phyloP scores from a whole-genome alignment of 1,284 basidiomycete species.

The Malassezia furfur region DNA sequence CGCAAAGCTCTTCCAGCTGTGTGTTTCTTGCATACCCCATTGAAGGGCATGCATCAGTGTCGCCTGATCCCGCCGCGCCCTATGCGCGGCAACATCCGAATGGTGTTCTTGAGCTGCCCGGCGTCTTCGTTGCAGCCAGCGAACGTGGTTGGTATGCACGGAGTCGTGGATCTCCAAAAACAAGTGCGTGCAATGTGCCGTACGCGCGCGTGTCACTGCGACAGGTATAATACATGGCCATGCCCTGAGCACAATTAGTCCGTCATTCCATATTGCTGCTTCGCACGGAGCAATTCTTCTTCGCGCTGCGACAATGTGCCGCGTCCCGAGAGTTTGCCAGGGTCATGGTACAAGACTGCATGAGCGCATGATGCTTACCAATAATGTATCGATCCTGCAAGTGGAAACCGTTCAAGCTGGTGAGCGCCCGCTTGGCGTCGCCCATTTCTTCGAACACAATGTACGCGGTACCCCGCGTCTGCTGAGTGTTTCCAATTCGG shows the following conservation, averaged over 20 bases:
- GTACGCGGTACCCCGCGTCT: slow-evolving; percentile 91
- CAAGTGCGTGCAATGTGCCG: slow-evolving; percentile 7
- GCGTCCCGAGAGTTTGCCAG: slow-evolving; percentile 76
- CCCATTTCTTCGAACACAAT: slow-evolving; percentile 55
- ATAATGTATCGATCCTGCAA: slow-evolving; percentile 89
- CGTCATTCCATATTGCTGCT: slow-evolving; percentile 59
- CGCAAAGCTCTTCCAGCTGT: background rate
- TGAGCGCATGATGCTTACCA: slow-evolving; percentile 22
- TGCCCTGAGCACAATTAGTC: slow-evolving; percentile 21
- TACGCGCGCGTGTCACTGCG: slow-evolving; percentile 4
- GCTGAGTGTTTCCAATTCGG: slow-evolving; percentile 76
- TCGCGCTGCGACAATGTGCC: slow-evolving; percentile 84
- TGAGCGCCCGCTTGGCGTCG: slow-evolving; percentile 74
- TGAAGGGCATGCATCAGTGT: background rate
- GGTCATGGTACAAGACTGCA: slow-evolving; percentile 88
- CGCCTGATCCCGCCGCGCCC: background rate
- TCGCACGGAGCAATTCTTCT: slow-evolving; percentile 75
- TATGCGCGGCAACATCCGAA: background rate
- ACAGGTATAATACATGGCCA: background rate
- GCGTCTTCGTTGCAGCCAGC: slow-evolving; percentile 3
- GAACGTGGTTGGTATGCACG: slow-evolving; percentile 12
- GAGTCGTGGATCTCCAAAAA: background rate
- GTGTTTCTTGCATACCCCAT: background rate
- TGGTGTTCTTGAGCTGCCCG: background rate
- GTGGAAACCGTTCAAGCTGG: slow-evolving; percentile 95